A percentile compares a stretch with the other conserved stretches of the same genome.
Conservation (phyloP, 345 rosid genomes). For the Gossypium anomalum region DNA sequence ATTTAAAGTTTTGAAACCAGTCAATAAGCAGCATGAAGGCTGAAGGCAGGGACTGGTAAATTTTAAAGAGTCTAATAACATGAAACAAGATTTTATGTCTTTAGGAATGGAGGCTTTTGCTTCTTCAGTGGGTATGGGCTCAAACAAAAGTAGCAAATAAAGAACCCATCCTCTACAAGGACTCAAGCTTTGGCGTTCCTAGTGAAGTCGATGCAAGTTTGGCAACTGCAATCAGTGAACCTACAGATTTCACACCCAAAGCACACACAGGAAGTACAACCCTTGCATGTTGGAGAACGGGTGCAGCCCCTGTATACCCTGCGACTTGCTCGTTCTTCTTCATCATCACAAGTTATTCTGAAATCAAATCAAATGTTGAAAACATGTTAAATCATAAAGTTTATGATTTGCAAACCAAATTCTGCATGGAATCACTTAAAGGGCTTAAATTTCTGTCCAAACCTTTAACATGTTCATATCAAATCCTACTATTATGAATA, state of each 20-base stretch:
- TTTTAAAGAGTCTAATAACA: neutral
- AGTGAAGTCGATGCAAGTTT: constrained; percentile 86
- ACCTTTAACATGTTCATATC: neutral
- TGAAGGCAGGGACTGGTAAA: neutral
- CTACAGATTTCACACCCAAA: constrained; percentile 90
- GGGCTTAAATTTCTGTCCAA: neutral
- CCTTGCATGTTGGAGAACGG: constrained; percentile 78
- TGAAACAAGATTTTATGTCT: neutral
- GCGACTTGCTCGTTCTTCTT: constrained; percentile 69
- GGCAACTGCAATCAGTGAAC: constrained; percentile 88
- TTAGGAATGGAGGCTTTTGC: neutral
- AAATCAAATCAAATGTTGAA: neutral
- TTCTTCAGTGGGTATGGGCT: neutral
- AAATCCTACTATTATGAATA: neutral
- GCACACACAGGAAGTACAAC: constrained; percentile 97
- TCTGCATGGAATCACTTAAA: neutral
- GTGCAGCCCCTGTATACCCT: constrained; percentile 83
- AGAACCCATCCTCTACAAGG: neutral
- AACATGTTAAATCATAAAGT: neutral
- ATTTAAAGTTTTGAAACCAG: constrained; percentile 2
- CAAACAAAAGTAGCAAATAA: neutral
- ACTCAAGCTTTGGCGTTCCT: constrained; percentile 51
- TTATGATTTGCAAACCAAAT: neutral
- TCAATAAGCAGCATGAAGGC: neutral
- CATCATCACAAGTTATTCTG: constrained; percentile 75